phyloP scores from a whole-genome alignment of 2,329 filamentous ascomycete species.

The Dendrostoma leiphaemia region DNA sequence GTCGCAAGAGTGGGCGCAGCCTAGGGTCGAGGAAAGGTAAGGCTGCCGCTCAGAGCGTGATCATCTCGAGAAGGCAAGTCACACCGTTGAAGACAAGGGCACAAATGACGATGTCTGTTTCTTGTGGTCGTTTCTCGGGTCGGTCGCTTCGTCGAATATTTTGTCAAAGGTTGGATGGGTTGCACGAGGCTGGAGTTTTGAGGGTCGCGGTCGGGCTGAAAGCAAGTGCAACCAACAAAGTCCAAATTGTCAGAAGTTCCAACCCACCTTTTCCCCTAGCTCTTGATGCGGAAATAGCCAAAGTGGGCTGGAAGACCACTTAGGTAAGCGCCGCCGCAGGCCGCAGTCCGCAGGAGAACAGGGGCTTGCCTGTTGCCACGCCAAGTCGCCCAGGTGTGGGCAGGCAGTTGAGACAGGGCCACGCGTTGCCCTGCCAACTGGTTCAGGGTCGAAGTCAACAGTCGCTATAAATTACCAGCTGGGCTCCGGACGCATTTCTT shows the following conservation, averaged over 20 bases:
- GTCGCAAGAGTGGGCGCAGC: conserved; percentile 2
- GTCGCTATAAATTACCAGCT: no score
- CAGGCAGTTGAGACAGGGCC: neutral
- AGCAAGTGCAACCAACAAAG: neutral
- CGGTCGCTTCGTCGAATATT: neutral
- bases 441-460: no score
- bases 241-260: neutral
- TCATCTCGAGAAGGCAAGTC: conserved; percentile 7
- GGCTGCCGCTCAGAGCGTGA: neutral
- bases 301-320: conserved; percentile 12
- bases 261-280: conserved; percentile 5
- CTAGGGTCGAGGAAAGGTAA: neutral
- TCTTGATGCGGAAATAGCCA: conserved; percentile 7
- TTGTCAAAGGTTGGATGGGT: neutral
- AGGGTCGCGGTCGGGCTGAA: neutral
- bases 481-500: no score
- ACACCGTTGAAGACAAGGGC: neutral
- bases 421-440: neutral
- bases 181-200: neutral
- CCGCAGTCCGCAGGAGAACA: neutral
- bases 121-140: neutral
- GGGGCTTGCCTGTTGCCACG: neutral
- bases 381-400: neutral
- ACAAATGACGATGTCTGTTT: neutral
- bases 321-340: conserved; percentile 24